Base-by-base conservation (phyloP, 176 grass and related monocot species). In the Zizania latifolia region DNA sequence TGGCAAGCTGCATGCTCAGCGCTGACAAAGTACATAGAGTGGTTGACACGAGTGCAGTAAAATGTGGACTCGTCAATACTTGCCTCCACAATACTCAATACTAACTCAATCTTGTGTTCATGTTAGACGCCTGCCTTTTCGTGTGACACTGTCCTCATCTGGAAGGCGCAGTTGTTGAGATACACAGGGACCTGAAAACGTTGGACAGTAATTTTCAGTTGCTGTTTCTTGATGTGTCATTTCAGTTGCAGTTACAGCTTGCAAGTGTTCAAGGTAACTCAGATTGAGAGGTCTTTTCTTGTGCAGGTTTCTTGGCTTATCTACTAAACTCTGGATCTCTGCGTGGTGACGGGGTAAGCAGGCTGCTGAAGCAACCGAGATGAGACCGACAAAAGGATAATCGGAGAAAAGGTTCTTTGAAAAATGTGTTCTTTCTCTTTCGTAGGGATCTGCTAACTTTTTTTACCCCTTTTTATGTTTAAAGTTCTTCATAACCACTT, bases 11-110 rank as follows among this genome's bases (percentile, higher is more conserved):
- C 74, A 78, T 74, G 85, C 36, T 66, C 46, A 32, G 39, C 61
- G 79, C 50, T 46, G 74, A 75, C 41, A 19, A 71, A 72, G 67
- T 78, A 73, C 68, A 82, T 29, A 74, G 70, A 72, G 68, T 77
- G 60, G 74, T 83, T 83, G 78, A 69, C 55, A 70, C 43, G 74
- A 24, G 59, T 21, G 64, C 35, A 57, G 53, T 39, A 31, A 78
- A 78, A 67, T 46, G 55, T 29, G 32, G 59, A 44, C 41, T 10
- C 27, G 51, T 68, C 83, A 50, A 74, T 68, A 14, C 60, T 67
- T 87, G 34, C 48, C 79, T 73, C 60, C 74, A 35, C 38, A 51
- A 58, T 51, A 16, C 19, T 55, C 38, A 51, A 58, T 51, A 16
- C 19, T 55, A 68, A 86, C 77, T 75, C 62, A 38, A 69, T 75